Evolutionary conservation across 768 basidiomycete species (phyloP).

Genomic region (Amanita pseudoporphyria): DNA sequence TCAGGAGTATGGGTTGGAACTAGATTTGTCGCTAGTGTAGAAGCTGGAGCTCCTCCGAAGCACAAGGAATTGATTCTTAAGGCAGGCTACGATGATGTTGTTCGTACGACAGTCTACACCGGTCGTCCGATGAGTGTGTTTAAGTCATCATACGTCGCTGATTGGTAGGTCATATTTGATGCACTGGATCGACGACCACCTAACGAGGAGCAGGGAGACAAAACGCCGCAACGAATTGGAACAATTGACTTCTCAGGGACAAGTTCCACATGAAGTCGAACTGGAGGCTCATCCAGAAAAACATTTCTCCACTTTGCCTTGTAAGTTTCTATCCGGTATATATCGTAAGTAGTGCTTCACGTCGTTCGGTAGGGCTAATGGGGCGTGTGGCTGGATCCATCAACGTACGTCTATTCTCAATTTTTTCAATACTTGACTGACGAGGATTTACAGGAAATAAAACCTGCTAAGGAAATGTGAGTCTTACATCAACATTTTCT

Average conservation of each 20-base stretch:
- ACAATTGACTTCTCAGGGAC: slow-evolving; percentile 48
- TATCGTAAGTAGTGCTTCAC: neutral
- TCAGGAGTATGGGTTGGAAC: slow-evolving; percentile 86
- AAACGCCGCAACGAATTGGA: slow-evolving; percentile 50
- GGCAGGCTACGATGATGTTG: slow-evolving; percentile 68
- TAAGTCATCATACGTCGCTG: slow-evolving; percentile 67
- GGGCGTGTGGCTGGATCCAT: slow-evolving; percentile 71
- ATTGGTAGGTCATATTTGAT: slow-evolving; percentile 37
- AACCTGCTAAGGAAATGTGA: slow-evolving; percentile 79
- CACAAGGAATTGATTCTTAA: slow-evolving; percentile 62
- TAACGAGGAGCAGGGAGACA: slow-evolving; percentile 39
- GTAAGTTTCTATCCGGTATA: slow-evolving; percentile 28
- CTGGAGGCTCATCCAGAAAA: slow-evolving; percentile 59
- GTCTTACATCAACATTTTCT: slow-evolving; percentile 16
- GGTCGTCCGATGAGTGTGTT: slow-evolving; percentile 79
- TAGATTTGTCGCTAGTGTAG: slow-evolving; percentile 73
- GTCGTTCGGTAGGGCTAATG: slow-evolving; percentile 55
- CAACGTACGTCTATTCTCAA: slow-evolving; percentile 27
- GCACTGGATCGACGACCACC: neutral
- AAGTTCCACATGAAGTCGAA: slow-evolving; percentile 70
- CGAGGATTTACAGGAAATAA: slow-evolving; percentile 47
- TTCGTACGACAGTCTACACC: slow-evolving; percentile 63
- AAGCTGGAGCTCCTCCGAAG: slow-evolving; percentile 67
- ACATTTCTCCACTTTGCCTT: slow-evolving; percentile 46
- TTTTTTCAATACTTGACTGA: neutral